Evolutionary conservation across 169 alveolate genomes (phyloP).

Genomic region (Eimeria acervulina): DNA sequence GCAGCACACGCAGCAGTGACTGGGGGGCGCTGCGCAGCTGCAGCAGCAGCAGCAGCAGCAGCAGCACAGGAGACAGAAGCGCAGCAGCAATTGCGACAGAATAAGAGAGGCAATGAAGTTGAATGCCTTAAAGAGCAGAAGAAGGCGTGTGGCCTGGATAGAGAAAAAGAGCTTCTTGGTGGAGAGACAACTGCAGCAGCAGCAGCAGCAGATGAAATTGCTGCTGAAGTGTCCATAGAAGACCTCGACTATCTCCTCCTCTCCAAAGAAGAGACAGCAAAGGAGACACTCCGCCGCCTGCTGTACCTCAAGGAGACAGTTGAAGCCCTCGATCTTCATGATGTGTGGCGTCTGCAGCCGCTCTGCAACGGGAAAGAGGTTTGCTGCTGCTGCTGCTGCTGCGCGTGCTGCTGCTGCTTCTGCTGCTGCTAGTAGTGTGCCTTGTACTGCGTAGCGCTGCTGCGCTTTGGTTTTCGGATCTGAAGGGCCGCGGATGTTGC

Average conservation of each 20-base stretch:
- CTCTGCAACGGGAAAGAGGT: constrained; percentile 44
- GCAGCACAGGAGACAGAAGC: neutral
- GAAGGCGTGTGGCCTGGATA: neutral
- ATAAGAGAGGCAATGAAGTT: neutral
- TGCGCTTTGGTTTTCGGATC: neutral
- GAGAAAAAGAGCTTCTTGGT: neutral
- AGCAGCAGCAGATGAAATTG: too few species aligned
- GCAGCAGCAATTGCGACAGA: neutral
- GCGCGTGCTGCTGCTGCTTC: too few species aligned
- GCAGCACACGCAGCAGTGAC: too few species aligned
- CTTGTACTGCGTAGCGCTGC: neutral
- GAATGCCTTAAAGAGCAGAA: neutral
- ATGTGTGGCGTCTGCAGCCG: constrained; percentile 43
- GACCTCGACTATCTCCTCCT: neutral
- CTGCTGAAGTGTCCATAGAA: neutral
- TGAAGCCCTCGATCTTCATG: constrained; percentile 12
- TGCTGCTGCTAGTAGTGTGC: neutral
- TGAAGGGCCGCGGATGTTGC: too few species aligned
- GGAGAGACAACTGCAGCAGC: neutral
- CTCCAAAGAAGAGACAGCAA: constrained; percentile 23
- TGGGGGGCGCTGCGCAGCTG: too few species aligned
- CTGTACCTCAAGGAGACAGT: neutral
- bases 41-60: neutral
- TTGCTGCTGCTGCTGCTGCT: too few species aligned
- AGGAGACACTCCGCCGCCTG: neutral